A percentile compares a stretch with the other conserved stretches of the same genome.
phyloP scores from a whole-genome alignment of 2,329 filamentous ascomycete genomes.

The Paracamarosporium sp. region DNA sequence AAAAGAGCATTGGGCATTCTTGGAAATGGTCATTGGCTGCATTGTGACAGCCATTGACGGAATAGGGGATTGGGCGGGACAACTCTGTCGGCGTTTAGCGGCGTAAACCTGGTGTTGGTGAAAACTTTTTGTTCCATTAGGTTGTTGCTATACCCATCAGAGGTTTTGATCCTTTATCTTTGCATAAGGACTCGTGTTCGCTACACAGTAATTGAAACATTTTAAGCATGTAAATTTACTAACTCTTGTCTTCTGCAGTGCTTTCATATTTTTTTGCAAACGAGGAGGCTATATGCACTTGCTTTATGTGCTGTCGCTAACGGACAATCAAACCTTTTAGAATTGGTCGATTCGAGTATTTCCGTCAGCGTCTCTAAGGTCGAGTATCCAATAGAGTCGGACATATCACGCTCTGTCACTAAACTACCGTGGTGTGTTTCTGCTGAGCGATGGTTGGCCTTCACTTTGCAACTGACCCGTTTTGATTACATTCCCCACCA shows the following conservation, averaged over 20 bases:
- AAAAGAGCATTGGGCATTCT: background rate
- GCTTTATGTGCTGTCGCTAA: too few relatives aligned
- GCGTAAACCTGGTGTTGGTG: background rate
- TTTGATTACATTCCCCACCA: too few relatives aligned
- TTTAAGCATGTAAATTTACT: background rate
- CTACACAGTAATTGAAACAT: background rate
- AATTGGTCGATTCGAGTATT: too few relatives aligned
- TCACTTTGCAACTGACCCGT: too few relatives aligned
- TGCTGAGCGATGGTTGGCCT: too few relatives aligned
- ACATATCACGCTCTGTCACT: too few relatives aligned
- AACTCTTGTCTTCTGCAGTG: background rate
- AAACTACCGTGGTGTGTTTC: too few relatives aligned
- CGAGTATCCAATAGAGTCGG: too few relatives aligned
- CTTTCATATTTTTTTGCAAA: too few relatives aligned
- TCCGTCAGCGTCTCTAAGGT: too few relatives aligned
- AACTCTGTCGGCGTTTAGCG: background rate
- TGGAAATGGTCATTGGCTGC: background rate
- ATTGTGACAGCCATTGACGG: background rate
- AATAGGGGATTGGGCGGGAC: background rate
- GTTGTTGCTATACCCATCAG: constrained; percentile 2
- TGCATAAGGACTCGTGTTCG: background rate
- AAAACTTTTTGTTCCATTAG: background rate
- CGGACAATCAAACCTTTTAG: too few relatives aligned
- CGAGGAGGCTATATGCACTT: too few relatives aligned
- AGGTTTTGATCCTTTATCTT: background rate